These are phyloP conservation scores for Nicotiana noctiflora DNA, from an alignment of 257 asterid genomes.

Conservation along the genomic window DNA sequence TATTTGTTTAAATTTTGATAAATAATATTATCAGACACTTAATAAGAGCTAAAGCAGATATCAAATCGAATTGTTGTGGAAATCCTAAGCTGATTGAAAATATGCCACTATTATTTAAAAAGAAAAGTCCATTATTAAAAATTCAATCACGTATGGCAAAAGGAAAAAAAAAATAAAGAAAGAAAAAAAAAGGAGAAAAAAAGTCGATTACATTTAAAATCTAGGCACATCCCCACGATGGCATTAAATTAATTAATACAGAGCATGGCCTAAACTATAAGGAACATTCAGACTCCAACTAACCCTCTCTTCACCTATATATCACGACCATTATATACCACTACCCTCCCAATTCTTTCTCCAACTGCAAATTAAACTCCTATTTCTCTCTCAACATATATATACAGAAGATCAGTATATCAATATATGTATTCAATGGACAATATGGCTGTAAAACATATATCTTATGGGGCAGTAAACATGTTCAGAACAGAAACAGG, in stretches of 20 bases:
- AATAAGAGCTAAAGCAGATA: background rate
- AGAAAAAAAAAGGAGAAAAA: background rate
- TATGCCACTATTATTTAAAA: no score
- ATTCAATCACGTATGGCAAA: background rate
- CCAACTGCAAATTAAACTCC: slow-evolving; percentile 7
- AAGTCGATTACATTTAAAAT: background rate
- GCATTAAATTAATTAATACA: background rate
- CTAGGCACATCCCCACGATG: background rate
- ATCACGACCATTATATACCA: background rate
- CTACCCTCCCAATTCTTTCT: background rate
- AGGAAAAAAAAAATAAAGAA: no score
- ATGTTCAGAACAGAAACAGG: slow-evolving; percentile 15
- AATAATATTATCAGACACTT: background rate
- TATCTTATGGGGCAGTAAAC: slow-evolving; percentile 14
- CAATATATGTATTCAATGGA: background rate
- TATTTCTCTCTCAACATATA: no score
- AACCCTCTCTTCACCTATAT: background rate
- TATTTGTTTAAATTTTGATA: background rate
- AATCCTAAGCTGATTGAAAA: background rate
- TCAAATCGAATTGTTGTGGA: background rate
- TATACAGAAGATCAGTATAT: background rate
- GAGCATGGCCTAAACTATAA: background rate
- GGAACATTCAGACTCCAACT: background rate
- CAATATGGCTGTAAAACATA: slow-evolving; percentile 27
- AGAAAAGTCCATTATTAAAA: background rate